phyloP scores from a whole-genome alignment of 352 stramenopile species.

The Elongisporangium anandrum region DNA sequence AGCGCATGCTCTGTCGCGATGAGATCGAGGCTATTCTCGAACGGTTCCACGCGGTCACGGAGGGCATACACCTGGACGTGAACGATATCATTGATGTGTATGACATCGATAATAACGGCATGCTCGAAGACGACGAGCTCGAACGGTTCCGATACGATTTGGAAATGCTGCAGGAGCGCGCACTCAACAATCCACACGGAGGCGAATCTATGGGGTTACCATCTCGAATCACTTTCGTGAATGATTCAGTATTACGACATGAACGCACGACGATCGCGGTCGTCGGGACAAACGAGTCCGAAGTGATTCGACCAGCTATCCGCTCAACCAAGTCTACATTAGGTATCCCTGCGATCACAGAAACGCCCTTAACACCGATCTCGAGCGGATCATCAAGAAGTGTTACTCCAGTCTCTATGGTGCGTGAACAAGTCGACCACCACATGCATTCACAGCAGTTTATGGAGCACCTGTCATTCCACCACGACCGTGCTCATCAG shows the following conservation, averaged over 20 bases:
- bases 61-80: constrained; percentile 69
- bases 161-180: constrained; percentile 67
- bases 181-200: constrained; percentile 29
- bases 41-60: constrained; percentile 66
- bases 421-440: not conserved
- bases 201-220: constrained; percentile 2
- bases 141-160: constrained; percentile 63
- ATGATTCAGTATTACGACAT: not conserved
- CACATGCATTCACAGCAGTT: not conserved
- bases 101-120: constrained; percentile 73
- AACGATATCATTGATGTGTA: constrained; percentile 81
- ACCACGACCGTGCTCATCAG: not conserved
- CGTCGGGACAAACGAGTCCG: not conserved
- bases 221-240: not conserved
- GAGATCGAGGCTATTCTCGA: constrained; percentile 73
- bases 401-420: not conserved
- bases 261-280: not conserved
- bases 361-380: not conserved
- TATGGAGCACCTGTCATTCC: not conserved
- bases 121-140: constrained; percentile 74
- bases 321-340: not conserved
- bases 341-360: not conserved
- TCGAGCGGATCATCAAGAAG: not conserved
- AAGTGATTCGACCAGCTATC: not conserved
- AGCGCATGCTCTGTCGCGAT: constrained; percentile 62